Evolutionary conservation across 202 grass and related monocot genomes (phyloP).

Genomic region (Carex sylvatica): DNA sequence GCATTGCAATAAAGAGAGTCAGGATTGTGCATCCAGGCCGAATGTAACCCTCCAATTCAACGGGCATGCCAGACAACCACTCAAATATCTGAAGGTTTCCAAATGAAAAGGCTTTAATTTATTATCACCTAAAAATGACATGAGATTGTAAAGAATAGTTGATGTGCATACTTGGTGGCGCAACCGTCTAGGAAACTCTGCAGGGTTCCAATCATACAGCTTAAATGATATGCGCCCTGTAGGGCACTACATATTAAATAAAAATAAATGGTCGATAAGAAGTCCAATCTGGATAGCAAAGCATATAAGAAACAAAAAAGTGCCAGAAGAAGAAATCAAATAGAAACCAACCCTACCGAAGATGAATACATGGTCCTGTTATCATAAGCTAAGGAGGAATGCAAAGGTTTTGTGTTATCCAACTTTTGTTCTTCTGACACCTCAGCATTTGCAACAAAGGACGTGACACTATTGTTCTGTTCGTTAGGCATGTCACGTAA

Average conservation of each 20-base stretch:
- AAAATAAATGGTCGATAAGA: constrained; percentile 24
- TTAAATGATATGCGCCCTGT: constrained; percentile 99
- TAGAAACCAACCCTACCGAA: constrained; percentile 43
- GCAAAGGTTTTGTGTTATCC: constrained; percentile 47
- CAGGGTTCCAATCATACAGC: constrained; percentile 98
- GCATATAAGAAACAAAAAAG: background rate
- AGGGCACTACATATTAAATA: constrained; percentile 73
- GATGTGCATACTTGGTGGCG: constrained; percentile 76
- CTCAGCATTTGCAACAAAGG: constrained; percentile 53
- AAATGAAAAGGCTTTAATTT: constrained; percentile 25
- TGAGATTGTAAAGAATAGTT: constrained; percentile 1
- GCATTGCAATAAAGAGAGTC: constrained; percentile 95
- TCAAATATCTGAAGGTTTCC: constrained; percentile 77
- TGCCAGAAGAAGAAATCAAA: constrained; percentile 25
- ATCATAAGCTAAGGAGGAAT: constrained; percentile 54
- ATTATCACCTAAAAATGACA: constrained; percentile 22
- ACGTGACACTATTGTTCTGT: constrained; percentile 49
- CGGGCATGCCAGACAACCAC: constrained; percentile 91
- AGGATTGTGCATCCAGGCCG: constrained; percentile 97
- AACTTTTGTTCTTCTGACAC: constrained; percentile 49
- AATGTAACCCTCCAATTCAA: constrained; percentile 98
- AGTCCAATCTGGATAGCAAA: background rate
- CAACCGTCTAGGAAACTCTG: constrained; percentile 91
- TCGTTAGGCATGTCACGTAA: constrained; percentile 55
- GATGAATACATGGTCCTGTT: constrained; percentile 77